These are phyloP conservation scores for Cystobasidiaceae sp. DNA, from an alignment of 1,284 basidiomycete species.

Conservation along the genomic window DNA sequence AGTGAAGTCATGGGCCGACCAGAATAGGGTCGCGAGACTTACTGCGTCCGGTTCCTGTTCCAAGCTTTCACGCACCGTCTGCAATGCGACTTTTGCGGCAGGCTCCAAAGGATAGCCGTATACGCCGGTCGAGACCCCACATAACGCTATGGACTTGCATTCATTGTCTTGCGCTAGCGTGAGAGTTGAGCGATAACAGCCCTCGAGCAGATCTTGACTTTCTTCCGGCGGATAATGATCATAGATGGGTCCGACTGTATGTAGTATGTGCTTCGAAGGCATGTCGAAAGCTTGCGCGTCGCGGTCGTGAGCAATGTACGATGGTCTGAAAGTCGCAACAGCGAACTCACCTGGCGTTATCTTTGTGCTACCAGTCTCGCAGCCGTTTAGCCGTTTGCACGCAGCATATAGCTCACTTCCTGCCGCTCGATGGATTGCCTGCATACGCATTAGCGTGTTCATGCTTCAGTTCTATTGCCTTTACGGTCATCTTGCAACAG, in stretches of 20 bases:
- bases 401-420: constrained; percentile 66
- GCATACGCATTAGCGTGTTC: constrained; percentile 56
- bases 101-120: constrained; percentile 69
- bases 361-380: constrained; percentile 75
- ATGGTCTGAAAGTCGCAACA: constrained; percentile 50
- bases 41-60: constrained; percentile 46
- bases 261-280: constrained; percentile 67
- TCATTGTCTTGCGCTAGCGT: constrained; percentile 52
- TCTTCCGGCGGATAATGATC: constrained; percentile 49
- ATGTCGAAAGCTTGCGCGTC: constrained; percentile 42
- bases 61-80: constrained; percentile 56
- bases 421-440: constrained; percentile 83
- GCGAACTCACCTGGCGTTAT: constrained; percentile 64
- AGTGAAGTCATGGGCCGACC: not conserved
- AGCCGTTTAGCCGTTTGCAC: constrained; percentile 68
- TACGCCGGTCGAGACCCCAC: constrained; percentile 71
- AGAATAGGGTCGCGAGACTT: not conserved
- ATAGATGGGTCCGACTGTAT: constrained; percentile 86
- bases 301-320: not conserved
- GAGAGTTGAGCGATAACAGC: constrained; percentile 67
- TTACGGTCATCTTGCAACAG: not conserved
- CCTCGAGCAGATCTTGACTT: constrained; percentile 58
- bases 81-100: constrained; percentile 65
- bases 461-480: not conserved
- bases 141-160: constrained; percentile 56